These are phyloP conservation scores for Maudiozyma saulgeensis DNA, from an alignment of 805 yeast genomes.

Conservation along the genomic window DNA sequence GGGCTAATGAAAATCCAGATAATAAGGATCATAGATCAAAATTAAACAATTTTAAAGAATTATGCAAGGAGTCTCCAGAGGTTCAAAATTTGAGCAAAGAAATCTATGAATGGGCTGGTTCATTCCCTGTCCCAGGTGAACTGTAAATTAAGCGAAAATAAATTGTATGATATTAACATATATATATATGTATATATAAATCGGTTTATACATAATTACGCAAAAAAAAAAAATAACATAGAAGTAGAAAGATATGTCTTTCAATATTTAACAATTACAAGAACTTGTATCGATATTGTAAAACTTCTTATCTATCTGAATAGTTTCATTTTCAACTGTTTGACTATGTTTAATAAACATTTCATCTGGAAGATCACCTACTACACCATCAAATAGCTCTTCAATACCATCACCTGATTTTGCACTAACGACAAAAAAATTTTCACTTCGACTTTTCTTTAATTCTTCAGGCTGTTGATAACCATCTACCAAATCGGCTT, in stretches of 20 bases:
- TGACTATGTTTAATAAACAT: neutral
- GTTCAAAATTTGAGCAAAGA: conserved; percentile 54
- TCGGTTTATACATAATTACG: too few relatives aligned
- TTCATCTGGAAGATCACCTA: conserved; percentile 31
- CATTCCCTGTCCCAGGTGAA: conserved; percentile 87
- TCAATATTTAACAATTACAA: neutral
- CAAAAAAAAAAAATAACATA: too few relatives aligned
- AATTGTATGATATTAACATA: neutral
- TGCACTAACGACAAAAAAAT: conserved; percentile 34
- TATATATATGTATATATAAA: too few relatives aligned
- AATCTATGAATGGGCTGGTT: conserved; percentile 61
- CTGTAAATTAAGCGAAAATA: conserved; percentile 15
- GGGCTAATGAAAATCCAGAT: conserved; percentile 47
- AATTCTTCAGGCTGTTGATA: conserved; percentile 29
- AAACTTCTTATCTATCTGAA: neutral
- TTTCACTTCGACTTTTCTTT: neutral
- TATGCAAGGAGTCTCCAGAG: conserved; percentile 55
- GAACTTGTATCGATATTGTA: neutral
- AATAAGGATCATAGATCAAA: conserved; percentile 53
- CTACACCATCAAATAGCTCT: conserved; percentile 37
- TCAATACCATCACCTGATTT: conserved; percentile 43
- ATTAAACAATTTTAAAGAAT: conserved; percentile 58
- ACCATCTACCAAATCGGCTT: conserved; percentile 44
- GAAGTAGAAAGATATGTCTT: neutral
- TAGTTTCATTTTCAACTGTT: neutral